Conservation (phyloP, 345 rosid species). For the Moricandia moricandioides region DNA sequence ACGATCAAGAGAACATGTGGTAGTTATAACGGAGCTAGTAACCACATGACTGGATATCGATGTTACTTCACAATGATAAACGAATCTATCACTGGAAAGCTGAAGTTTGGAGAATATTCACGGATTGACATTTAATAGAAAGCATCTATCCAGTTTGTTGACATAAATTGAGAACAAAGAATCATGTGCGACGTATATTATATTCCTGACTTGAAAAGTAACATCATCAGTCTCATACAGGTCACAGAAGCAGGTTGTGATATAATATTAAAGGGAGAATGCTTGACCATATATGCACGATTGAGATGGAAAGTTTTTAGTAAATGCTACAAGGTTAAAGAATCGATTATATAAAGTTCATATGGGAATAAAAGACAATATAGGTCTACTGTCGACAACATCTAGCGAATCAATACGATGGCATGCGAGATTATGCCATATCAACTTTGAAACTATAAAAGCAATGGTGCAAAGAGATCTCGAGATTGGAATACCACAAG, state of each 20-base stretch:
- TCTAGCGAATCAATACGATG: neutral
- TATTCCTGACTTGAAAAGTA: neutral
- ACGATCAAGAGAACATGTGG: too few species aligned
- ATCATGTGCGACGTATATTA: neutral
- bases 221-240: neutral
- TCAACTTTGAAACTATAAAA: neutral
- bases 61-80: neutral
- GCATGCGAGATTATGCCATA: neutral
- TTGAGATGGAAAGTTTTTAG: neutral
- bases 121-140: neutral
- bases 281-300: neutral
- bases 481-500: neutral
- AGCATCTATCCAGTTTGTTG: neutral
- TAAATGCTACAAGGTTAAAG: neutral
- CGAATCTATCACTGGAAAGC: neutral
- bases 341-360: neutral
- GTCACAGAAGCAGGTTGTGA: neutral
- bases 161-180: neutral
- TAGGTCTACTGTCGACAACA: too few species aligned
- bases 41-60: neutral
- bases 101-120: neutral
- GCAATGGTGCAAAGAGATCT: neutral
- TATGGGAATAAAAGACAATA: neutral
- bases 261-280: neutral
- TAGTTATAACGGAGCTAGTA: too few species aligned